Base-by-base conservation (phyloP, 805 yeast species). In the Saccharomycopsis schoenii region DNA sequence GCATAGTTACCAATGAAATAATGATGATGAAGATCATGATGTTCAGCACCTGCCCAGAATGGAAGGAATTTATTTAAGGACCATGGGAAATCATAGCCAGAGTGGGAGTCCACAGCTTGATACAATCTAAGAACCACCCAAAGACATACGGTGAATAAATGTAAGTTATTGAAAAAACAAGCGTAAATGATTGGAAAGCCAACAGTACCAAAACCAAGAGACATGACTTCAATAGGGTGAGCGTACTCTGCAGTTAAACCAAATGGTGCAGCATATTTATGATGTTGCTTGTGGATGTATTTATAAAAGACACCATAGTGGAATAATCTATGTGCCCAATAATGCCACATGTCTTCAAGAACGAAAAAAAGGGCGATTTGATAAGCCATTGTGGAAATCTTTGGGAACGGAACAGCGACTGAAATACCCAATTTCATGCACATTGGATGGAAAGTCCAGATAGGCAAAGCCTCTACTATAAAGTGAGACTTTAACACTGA, bases 31-130 rank as follows among this genome's bases (percentile, higher is more conserved):
- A 89, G 89, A 74, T 93, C 99, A 73, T 93, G 98, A 75, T 93
- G 98, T 70, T 89, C 97, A 24, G 97, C 97, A 66, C 98, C 98
- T 3, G 97, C 96, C 97, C 98, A 92, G 76, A 94, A 82, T 57
- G 97, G 97, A 64, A 93, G 72, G 75, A 93, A 84, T 72, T 91
- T 90, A 76, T 90, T 94, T 70, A 93, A 80, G 4, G 97, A 89
- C 89, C 96, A 85, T 65, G 99, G 98, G 83, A 93, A 93, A 72
- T 93, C 98, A 75, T 93, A 94, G 62, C 98, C 99, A 12, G 97
- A 91, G 74, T 93, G 99, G 29, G 97, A 87, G 73, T 93, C 99
- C 62, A 93, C 93, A 34, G 99, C 99, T 80, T 93, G 99, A 78
- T 88, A 85, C 68, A 93, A 82, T 74, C 98, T 84, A 68, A 89